Conservation (phyloP, 768 basidiomycete genomes). For the Rhizopogon vesiculosus region DNA sequence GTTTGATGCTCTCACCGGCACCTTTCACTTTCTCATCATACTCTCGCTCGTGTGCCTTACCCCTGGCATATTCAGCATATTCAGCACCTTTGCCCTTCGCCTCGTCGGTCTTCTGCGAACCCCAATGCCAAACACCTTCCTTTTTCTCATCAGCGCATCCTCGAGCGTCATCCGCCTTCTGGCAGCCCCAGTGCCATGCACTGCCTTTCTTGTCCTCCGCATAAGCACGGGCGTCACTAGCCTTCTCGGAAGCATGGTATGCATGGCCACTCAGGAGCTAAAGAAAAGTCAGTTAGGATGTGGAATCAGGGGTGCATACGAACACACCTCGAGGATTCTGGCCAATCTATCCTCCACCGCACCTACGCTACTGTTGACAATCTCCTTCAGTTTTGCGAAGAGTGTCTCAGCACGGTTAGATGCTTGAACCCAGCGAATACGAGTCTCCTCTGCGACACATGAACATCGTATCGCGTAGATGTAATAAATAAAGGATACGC, state of each 20-base stretch:
- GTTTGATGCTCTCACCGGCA: constrained; percentile 15
- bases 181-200: constrained; percentile 10
- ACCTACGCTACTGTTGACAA: constrained; percentile 62
- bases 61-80: constrained; percentile 13
- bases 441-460: constrained; percentile 56
- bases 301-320: not conserved
- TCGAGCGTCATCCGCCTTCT: constrained; percentile 14
- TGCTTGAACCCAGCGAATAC: constrained; percentile 75
- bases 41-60: constrained; percentile 19
- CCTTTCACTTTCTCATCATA: constrained; percentile 18
- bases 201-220: constrained; percentile 1
- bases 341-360: constrained; percentile 75
- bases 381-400: constrained; percentile 57
- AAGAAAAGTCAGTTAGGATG: not conserved
- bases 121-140: constrained; percentile 10
- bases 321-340: constrained; percentile 32
- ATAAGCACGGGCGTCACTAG: constrained; percentile 3
- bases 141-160: not conserved
- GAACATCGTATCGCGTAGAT: not conserved
- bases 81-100: constrained; percentile 21
- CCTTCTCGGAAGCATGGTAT: constrained; percentile 23
- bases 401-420: constrained; percentile 51
- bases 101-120: constrained; percentile 21
- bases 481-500: constrained; percentile 7
- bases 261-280: constrained; percentile 37